Base-by-base conservation (phyloP, 441 rosid genomes). In the Omphalea diandra region DNA sequence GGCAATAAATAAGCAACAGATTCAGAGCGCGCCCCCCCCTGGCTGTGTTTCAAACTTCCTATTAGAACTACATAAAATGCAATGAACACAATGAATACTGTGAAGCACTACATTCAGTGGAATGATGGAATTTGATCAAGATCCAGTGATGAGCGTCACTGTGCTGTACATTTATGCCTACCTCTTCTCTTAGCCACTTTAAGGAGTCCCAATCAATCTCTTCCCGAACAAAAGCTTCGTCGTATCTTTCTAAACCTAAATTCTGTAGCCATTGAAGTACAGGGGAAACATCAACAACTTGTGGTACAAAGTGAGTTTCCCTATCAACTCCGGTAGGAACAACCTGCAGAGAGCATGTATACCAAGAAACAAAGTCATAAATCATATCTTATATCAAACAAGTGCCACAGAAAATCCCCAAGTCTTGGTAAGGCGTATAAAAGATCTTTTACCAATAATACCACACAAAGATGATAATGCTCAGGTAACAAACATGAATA, bases 171-270 rank as follows among this genome's bases (percentile, higher is more conserved):
- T n/a, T n/a, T n/a, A n/a, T n/a, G 65, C 79, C 59, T 83, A 94
- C 97, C 97, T 91, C 98, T 80, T 90, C 97, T 1, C 92, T 85
- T 68, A 94, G 79, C 84, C 97, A 86, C 57, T 77, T 83, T 65
- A 94, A 81, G 24, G 90, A 83, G 71, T 94, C 92, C 98, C 95
- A 91, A 63, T 91, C 97, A 47, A 94, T 85, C 82, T 94, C 98
- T 83, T 94, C 98, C n/a, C 83, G 81, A 9, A 81, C 77, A 81
- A 94, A 94, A 69, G 75, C 82, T 53, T 84, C 87, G 77, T 84
- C 95, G 32, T 88, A 94, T 75, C 84, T 88, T 63, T 81, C 83
- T 56, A 94, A 80, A 64, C 93, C 93, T 4, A 91, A 75, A 83
- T 68, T 77, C 62, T 79, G 74, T 14, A 94, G 77, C 90, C 93